Evolutionary conservation across 768 basidiomycete species (phyloP).

Genomic region (Kondoa subrosea): DNA sequence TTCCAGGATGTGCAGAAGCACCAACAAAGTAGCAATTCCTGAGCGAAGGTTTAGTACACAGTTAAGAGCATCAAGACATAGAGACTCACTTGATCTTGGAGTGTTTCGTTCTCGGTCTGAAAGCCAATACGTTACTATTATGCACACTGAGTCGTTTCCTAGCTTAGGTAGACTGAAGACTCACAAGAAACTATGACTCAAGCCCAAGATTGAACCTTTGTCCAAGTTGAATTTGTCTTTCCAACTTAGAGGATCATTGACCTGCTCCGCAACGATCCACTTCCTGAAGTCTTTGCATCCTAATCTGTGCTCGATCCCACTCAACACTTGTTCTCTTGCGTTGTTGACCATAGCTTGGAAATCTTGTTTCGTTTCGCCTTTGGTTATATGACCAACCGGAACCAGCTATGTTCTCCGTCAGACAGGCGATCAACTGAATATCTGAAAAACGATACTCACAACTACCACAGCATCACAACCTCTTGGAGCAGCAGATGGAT

Average conservation of each 20-base stretch:
- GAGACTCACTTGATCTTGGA: too few relatives aligned
- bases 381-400: constrained; percentile 33
- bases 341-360: constrained; percentile 23
- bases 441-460: too few relatives aligned
- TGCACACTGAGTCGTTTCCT: not conserved
- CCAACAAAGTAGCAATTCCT: constrained; percentile 36
- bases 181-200: constrained; percentile 34
- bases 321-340: constrained; percentile 10
- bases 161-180: constrained; percentile 8
- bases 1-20: constrained; percentile 37
- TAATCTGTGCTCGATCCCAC: constrained; percentile 30
- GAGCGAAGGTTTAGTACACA: too few relatives aligned
- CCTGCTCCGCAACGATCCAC: constrained; percentile 33
- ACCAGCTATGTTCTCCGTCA: too few relatives aligned
- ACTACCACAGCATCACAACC: constrained; percentile 35
- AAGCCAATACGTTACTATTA: constrained; percentile 15
- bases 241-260: constrained; percentile 36
- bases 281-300: constrained; percentile 28
- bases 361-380: constrained; percentile 27
- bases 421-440: too few relatives aligned
- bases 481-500: constrained; percentile 34
- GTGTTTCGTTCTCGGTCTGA: constrained; percentile 30
- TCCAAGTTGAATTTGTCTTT: constrained; percentile 36
- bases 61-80: too few relatives aligned
- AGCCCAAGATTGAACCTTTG: constrained; percentile 32